Base-by-base conservation (phyloP, 2,329 filamentous ascomycete species). In the Aureobasidium uvarum region DNA sequence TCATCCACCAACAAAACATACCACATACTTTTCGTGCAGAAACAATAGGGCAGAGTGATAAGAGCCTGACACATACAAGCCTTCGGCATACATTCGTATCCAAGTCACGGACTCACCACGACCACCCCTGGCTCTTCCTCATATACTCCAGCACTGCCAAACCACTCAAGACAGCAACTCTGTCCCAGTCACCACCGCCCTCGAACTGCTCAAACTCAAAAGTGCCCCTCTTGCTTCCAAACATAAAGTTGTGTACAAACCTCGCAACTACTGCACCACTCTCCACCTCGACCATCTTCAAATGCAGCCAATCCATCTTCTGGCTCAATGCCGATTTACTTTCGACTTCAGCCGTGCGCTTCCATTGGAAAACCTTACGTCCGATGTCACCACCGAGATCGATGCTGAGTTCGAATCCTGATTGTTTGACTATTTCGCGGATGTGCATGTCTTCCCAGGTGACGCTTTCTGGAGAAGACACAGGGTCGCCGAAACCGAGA, bases 301-400 rank as follows among this genome's bases (percentile, higher is more conserved):
- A 14, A 39, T 60, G 39, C 39, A 60, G 25, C 5, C 18, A 5
- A 39, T 60, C 56, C 41, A 60, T 11, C 13, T 60, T 60, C 39
- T 38, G 20, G 28, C 39, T 46, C 31, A 60, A 23, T 6, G 56
- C 4, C 3, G 43, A 31, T 20, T 36, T 45, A 10, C 28, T 20
- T 3, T 60, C 54, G 18, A 60, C 18, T 14, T 33, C 56, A 48
- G 16, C 13, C 11, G 56, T 60, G 25, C 56, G 56, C 18, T 60
- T 60, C 56, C 56, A 60, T 11, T 60, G 39, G 25, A 60, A 60
- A 1, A 46, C 28, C n/a, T 48, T 60, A 25, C 41, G 56, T 36
- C 56, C 56, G 20, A 45, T 33, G 8, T 8, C 16, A 60, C 25
- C 41, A 3, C 56, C 56, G 3, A 60, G 14, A 48, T 60, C 56